Percentiles rank a stretch among this genome's conserved stretches.
These are phyloP conservation scores for Kalmusia sp. DNA, from an alignment of 2,329 filamentous ascomycete species.

Conservation along the genomic window DNA sequence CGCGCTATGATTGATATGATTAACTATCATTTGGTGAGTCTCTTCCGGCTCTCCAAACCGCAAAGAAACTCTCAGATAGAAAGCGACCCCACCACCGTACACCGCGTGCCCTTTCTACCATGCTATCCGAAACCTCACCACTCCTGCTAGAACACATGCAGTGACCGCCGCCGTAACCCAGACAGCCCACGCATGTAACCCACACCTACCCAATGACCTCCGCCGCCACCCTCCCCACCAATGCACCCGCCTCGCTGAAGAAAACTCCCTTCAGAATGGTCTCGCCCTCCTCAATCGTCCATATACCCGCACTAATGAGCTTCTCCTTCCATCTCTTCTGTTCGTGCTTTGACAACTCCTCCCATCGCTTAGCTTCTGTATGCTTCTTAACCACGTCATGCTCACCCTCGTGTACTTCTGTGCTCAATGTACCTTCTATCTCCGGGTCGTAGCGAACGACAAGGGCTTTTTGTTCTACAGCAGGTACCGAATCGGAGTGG, in stretches of 20 bases:
- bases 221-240: conserved; percentile 51
- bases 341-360: conserved; percentile 70
- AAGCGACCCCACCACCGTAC: background rate
- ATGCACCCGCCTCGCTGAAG: conserved; percentile 74
- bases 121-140: background rate
- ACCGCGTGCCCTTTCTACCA: background rate
- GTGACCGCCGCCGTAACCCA: background rate
- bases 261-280: conserved; percentile 77
- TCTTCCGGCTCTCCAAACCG: no score
- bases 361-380: conserved; percentile 68
- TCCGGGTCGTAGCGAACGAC: conserved; percentile 50
- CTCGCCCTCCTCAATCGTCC: conserved; percentile 81
- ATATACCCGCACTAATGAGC: conserved; percentile 74
- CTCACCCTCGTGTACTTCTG: conserved; percentile 47
- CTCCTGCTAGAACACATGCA: background rate
- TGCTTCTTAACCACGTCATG: conserved; percentile 47
- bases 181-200: conserved; percentile 6
- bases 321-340: conserved; percentile 72
- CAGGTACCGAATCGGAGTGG: conserved; percentile 1
- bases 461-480: conserved; percentile 45
- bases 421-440: conserved; percentile 46
- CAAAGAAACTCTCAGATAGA: no score
- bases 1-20: no score
- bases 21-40: no score
- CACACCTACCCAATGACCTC: conserved; percentile 32